Percentiles rank a stretch among this genome's conserved stretches.
Evolutionary conservation across 352 stramenopile genomes (phyloP).

Genomic region (Pythium aristosporum): DNA sequence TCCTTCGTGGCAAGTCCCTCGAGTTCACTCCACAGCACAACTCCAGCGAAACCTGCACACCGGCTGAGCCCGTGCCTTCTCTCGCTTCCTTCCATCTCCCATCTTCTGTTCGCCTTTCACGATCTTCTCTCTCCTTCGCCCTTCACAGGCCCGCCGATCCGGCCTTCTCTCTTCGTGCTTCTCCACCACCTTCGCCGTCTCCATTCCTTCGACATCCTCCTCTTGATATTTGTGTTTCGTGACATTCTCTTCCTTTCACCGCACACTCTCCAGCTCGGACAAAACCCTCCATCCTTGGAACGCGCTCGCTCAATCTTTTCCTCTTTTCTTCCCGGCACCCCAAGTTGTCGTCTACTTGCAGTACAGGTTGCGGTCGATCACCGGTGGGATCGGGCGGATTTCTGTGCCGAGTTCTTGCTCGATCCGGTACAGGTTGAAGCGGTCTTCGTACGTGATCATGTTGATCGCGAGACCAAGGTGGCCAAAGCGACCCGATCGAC

Average conservation of each 20-base stretch:
- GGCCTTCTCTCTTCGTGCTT: constrained; percentile 6
- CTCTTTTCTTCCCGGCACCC: not conserved
- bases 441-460: constrained; percentile 99
- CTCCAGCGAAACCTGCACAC: not conserved
- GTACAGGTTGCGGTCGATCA: constrained; percentile 99
- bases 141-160: no score
- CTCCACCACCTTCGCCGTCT: not conserved
- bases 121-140: not conserved
- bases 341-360: constrained; percentile 71
- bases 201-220: not conserved
- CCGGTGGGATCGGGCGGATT: constrained; percentile 97
- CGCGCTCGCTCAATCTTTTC: not conserved
- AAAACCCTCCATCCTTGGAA: not conserved
- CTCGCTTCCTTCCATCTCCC: not conserved
- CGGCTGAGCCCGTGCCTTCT: not conserved
- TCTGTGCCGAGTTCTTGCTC: constrained; percentile 99
- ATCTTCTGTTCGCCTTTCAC: constrained; percentile 2
- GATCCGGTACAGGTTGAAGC: constrained; percentile 97
- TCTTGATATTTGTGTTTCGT: not conserved
- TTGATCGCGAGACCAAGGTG: constrained; percentile 99
- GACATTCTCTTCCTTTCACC: not conserved
- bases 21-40: not conserved
- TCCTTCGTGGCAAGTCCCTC: not conserved
- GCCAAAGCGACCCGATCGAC: constrained; percentile 97
- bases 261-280: not conserved